Evolutionary conservation across 805 yeast genomes (phyloP).

Genomic region (Trichomonascus vanleenenianus): DNA sequence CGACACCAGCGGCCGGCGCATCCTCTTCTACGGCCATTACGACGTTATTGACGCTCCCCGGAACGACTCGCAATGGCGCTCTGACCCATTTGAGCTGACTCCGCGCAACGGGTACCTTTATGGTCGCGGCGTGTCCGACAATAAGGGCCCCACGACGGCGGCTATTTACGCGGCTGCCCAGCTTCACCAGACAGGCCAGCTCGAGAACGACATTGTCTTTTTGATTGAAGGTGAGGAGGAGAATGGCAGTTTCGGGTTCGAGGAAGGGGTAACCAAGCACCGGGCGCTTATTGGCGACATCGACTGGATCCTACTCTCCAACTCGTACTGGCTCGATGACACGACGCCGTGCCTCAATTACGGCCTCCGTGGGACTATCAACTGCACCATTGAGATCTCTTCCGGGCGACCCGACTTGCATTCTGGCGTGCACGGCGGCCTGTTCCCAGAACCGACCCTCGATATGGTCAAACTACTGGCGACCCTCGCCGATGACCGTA

Average conservation of each 20-base stretch:
- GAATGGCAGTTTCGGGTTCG: conserved; percentile 82
- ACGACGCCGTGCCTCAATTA: conserved; percentile 85
- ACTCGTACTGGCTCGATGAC: conserved; percentile 92
- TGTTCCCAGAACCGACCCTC: conserved; percentile 78
- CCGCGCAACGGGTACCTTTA: conserved; percentile 79
- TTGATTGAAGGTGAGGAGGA: conserved; percentile 95
- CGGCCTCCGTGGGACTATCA: conserved; percentile 87
- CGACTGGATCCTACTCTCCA: conserved; percentile 85
- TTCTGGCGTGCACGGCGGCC: conserved; percentile 96
- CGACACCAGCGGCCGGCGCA: conserved; percentile 24
- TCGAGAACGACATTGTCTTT: conserved; percentile 70
- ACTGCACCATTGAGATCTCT: conserved; percentile 61
- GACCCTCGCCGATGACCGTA: conserved; percentile 48
- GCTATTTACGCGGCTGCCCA: conserved; percentile 83
- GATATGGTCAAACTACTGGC: conserved; percentile 72
- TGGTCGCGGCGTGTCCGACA: conserved; percentile 91
- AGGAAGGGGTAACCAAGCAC: conserved; percentile 49
- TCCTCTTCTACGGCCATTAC: conserved; percentile 92
- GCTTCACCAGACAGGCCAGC: conserved; percentile 40
- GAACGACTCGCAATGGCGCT: conserved; percentile 54
- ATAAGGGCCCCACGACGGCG: conserved; percentile 88
- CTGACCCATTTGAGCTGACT: conserved; percentile 70
- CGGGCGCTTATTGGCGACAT: conserved; percentile 52
- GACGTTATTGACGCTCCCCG: conserved; percentile 78
- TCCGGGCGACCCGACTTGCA: conserved; percentile 84